Evolutionary conservation across 23 red algal species (phyloP).

Genomic region (Gracilaria vermiculophylla): DNA sequence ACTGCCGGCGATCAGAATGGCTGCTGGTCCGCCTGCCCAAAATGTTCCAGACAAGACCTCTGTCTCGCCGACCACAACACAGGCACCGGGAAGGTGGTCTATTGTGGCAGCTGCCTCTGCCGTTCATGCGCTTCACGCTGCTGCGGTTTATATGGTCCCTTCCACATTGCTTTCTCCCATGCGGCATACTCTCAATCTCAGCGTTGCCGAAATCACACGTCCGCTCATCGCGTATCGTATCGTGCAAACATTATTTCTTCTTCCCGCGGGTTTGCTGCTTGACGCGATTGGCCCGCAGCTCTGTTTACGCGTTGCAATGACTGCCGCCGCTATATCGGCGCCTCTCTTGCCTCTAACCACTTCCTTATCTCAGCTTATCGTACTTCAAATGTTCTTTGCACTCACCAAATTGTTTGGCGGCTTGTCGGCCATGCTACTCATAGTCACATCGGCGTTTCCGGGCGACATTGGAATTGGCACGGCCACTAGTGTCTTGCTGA

Average conservation of each 20-base stretch:
- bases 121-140: conserved; percentile 72
- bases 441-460: conserved; percentile 51
- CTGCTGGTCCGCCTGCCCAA: background rate
- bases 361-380: conserved; percentile 35
- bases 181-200: conserved; percentile 42
- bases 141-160: conserved; percentile 70
- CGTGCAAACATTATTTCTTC: conserved; percentile 50
- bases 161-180: conserved; percentile 67
- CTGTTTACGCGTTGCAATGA: conserved; percentile 45
- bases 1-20: background rate
- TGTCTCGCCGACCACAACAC: background rate
- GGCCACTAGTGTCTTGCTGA: conserved; percentile 42
- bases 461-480: conserved; percentile 38
- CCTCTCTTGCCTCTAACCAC: conserved; percentile 42
- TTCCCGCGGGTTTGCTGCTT: conserved; percentile 49
- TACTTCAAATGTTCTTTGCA: conserved; percentile 35
- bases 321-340: conserved; percentile 44
- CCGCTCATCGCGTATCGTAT: conserved; percentile 64
- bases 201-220: conserved; percentile 53
- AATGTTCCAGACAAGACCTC: background rate
- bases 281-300: conserved; percentile 45
- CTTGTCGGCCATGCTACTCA: conserved; percentile 49
- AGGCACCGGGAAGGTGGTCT: conserved; percentile 15
- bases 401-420: conserved; percentile 67
- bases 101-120: conserved; percentile 41